Base-by-base conservation (phyloP, 73 alveolate genomes). In the Stentor coeruleus region DNA sequence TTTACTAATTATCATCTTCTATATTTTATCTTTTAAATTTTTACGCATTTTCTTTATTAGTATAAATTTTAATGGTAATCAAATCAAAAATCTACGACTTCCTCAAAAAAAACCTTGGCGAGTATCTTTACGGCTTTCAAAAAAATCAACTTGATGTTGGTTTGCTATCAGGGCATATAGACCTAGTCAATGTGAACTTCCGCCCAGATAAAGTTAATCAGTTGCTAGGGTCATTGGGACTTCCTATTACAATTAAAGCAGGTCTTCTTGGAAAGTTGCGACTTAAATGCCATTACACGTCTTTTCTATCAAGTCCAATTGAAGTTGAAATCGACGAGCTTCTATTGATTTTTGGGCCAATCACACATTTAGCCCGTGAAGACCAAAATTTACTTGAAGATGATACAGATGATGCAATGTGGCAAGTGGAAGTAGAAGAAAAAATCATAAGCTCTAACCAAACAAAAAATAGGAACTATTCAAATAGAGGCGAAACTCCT, bases 251-350 rank as follows among this genome's bases (percentile, higher is more conserved):
- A 6, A 6, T 60, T 14, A 60, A 60, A 60, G 6, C 80, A 6
- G 80, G 80, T 14, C 11, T 60, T 6, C 6, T 60, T 28, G 80
- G 55, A 60, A 35, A 35, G 28, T 26, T 60, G 6, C 37, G 80
- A 60, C 59, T 60, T 11, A 60, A 60, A 26, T 60, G 37, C 80
- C 11, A n/a, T 60, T 60, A 60, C 80, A 6, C 59, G 6, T 60
- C 41, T 6, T 28, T 28, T 14, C 37, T 28, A 60, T 11, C 41
- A 60, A 60, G 66, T 49, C 80, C 80, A 28, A 28, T 60, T 14
- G 41, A n/a, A 28, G 41, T 60, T 6, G 11, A 11, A 6, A 6
- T 60, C 41, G 41, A 60, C 6, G 80, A 60, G 28, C 55, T 60
- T 28, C 37, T 60, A 6, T 38, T 60, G 28, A 35, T 60, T 14